Base-by-base conservation (phyloP, 2,329 filamentous ascomycete species). In the Aurifilum marmelostoma region DNA sequence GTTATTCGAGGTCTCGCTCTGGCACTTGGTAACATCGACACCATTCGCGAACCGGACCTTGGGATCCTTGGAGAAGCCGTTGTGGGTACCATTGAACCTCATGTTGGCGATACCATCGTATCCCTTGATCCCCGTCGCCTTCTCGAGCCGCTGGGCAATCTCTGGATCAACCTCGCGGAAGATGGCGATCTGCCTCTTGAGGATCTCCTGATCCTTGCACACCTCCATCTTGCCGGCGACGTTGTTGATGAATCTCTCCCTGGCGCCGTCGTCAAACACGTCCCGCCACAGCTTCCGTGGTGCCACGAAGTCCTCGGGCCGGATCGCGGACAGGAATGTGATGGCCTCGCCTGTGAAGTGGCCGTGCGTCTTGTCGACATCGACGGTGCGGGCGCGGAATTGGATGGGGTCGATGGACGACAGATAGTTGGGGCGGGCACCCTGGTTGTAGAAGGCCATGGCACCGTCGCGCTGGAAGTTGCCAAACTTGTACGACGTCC, bases 391-490 rank as follows among this genome's bases (percentile, higher is more conserved):
- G 2, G 74, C 71, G 24, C 73, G 74, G 73, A 82, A 79, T n/a
- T 70, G 60, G 67, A 82, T 78, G 1, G 77, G 76, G 24, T 79
- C 76, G 37, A 77, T 77, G n/a, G 66, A 68, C 21, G 66, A 68
- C 11, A 70, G 81, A 74, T 89, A 90, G 78, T 87, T 87, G 9
- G 87, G 86, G 74, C 88, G 84, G 29, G 82, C 80, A 59, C 87
- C 87, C 73, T 89, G 87, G 80, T 89, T 89, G 67, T 92, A 91
- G 76, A 88, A 83, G 67, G 89, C 87, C 90, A 93, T 93, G 69
- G 78, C 75, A 18, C 92, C 92, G 74, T 93, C 91, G 70, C 91
- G 87, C 78, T 93, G 91, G 83, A 89, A 92, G 72, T 91, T 91
- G 73, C 66, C 69, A 16, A 68, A 70, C 63, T 90, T 84, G 83